Percentiles rank a stretch among this genome's conserved stretches.
These are phyloP conservation scores for Setomelanomma holmii DNA, from an alignment of 2,329 filamentous ascomycete species.

Conservation along the genomic window DNA sequence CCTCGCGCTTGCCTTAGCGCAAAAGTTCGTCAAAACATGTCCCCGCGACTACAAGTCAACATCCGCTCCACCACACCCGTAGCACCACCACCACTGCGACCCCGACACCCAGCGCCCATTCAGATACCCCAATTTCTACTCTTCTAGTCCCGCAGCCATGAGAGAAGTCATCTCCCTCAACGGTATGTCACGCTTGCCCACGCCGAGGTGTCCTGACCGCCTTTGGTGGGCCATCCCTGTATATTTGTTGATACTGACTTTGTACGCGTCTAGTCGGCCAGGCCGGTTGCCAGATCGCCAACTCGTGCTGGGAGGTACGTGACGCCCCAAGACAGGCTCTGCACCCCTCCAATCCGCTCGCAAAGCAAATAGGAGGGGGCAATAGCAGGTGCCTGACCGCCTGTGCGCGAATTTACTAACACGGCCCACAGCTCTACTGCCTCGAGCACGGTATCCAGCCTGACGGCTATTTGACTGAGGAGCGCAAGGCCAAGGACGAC, in stretches of 20 bases:
- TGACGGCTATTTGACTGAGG: slow-evolving; percentile 97
- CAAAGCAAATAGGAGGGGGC: slow-evolving; percentile 32
- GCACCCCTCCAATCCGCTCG: slow-evolving; percentile 12
- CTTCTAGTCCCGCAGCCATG: slow-evolving; percentile 67
- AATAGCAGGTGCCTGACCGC: slow-evolving; percentile 39
- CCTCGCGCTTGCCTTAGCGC: neutral
- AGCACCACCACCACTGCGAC: slow-evolving; percentile 13
- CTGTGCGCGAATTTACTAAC: slow-evolving; percentile 41
- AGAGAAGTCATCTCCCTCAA: slow-evolving; percentile 99
- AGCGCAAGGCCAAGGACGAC: slow-evolving; percentile 90
- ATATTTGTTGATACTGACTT: slow-evolving; percentile 59
- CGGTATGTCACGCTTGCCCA: slow-evolving; percentile 72
- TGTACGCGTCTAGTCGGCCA: slow-evolving; percentile 82
- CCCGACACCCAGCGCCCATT: slow-evolving; percentile 30
- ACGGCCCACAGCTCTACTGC: slow-evolving; percentile 85
- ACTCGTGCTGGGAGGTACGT: slow-evolving; percentile 99
- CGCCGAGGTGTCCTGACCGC: slow-evolving; percentile 50
- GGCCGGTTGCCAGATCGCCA: slow-evolving; percentile 99
- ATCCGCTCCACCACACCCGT: slow-evolving; percentile 29
- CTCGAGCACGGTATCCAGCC: slow-evolving; percentile 99
- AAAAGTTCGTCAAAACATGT: neutral
- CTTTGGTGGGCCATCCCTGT: slow-evolving; percentile 31
- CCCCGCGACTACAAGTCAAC: slow-evolving; percentile 24
- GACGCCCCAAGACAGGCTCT: slow-evolving; percentile 24
- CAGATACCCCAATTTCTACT: slow-evolving; percentile 42